Conservation (phyloP, 352 stramenopile species). For the Paralagenidium karlingii region DNA sequence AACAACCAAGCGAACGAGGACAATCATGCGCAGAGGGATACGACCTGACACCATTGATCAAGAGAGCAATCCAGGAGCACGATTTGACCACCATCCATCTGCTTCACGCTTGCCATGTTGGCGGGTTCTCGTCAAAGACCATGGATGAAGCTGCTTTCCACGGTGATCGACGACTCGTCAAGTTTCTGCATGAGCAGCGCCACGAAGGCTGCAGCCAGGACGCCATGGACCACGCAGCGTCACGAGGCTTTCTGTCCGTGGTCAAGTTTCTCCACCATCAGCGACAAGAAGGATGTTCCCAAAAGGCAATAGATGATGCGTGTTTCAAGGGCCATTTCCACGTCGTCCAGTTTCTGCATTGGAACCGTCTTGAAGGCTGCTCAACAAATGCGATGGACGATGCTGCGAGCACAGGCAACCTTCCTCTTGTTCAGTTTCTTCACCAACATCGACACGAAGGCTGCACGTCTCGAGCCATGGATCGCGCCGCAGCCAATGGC, state of each 20-base stretch:
- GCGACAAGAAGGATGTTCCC: constrained; percentile 13
- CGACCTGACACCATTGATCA: too few species aligned
- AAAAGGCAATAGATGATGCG: constrained; percentile 15
- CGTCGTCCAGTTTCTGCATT: constrained; percentile 24
- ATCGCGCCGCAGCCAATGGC: constrained; percentile 12
- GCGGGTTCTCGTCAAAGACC: constrained; percentile 10
- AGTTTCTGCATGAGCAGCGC: constrained; percentile 21
- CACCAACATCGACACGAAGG: constrained; percentile 11
- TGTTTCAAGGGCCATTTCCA: constrained; percentile 8
- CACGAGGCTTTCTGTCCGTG: constrained; percentile 14
- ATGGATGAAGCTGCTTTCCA: constrained; percentile 20
- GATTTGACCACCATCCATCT: too few species aligned
- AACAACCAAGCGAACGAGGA: too few species aligned
- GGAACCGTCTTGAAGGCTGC: too few species aligned
- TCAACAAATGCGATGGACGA: constrained; percentile 4
- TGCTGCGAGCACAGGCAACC: constrained; percentile 2
- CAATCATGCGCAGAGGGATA: too few species aligned
- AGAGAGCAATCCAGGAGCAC: too few species aligned
- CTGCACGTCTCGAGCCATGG: constrained; percentile 22
- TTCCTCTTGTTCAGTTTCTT: constrained; percentile 2
- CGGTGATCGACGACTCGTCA: constrained; percentile 10
- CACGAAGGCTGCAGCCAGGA: constrained; percentile 19
- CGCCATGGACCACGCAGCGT: constrained; percentile 24
- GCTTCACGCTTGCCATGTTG: constrained; percentile 5
- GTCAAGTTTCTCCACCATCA: constrained; percentile 24